A percentile compares a stretch with the other conserved stretches of the same genome.
phyloP scores from a whole-genome alignment of 805 yeast genomes.

The Scheffersomyces amazonensis region DNA sequence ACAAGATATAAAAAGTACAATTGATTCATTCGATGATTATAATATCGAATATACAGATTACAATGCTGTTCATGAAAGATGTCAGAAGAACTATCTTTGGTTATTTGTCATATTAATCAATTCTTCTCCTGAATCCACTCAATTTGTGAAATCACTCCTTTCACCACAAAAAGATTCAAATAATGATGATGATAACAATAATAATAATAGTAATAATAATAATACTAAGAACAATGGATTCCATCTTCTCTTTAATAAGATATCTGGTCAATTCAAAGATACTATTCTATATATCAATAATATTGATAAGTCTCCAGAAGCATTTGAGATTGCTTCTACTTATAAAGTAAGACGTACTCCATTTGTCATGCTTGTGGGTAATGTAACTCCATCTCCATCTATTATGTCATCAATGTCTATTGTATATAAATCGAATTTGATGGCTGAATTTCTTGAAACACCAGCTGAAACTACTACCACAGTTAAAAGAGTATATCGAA shows the following conservation, averaged over 20 bases:
- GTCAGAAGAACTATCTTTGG: constrained; percentile 30
- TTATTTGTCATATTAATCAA: constrained; percentile 31
- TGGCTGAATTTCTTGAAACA: constrained; percentile 10
- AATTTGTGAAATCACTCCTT: constrained; percentile 13
- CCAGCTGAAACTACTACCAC: constrained; percentile 18
- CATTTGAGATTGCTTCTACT: constrained; percentile 32
- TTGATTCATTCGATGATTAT: constrained; percentile 5
- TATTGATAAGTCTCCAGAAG: constrained; percentile 31
- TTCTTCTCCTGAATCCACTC: constrained; percentile 15
- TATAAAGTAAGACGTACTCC: constrained; percentile 31
- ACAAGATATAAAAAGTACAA: neutral
- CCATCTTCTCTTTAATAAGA: constrained; percentile 21
- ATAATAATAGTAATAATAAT: too few relatives aligned
- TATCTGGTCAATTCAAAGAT: constrained; percentile 26
- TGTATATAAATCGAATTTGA: constrained; percentile 27
- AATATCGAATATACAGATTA: constrained; percentile 17
- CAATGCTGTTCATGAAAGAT: constrained; percentile 26
- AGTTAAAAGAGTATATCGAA: constrained; percentile 20
- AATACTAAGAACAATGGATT: constrained; percentile 16
- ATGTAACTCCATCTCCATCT: constrained; percentile 32
- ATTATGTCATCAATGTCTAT: constrained; percentile 39
- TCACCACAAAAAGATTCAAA: too few relatives aligned
- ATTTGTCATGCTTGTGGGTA: constrained; percentile 35
- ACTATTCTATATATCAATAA: constrained; percentile 28
- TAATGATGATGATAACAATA: too few relatives aligned